Evolutionary conservation across 2,329 filamentous ascomycete genomes (phyloP).

Genomic region (Coniochaeta prunicola): DNA sequence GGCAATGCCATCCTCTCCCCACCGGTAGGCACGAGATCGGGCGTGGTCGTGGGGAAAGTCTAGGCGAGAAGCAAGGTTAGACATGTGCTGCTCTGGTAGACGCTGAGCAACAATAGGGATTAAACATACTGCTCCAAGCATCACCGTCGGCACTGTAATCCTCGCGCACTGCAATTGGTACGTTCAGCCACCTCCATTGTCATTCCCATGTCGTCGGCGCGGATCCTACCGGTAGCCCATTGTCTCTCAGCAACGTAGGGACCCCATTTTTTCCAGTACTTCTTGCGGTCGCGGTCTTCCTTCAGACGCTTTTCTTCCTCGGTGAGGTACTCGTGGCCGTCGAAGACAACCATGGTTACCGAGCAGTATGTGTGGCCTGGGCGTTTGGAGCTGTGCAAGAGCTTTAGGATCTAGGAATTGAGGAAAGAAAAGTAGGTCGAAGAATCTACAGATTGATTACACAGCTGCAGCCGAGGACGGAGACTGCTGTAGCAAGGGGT

Average conservation of each 20-base stretch:
- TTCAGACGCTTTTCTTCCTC: constrained; percentile 86
- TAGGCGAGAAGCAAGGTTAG: constrained; percentile 25
- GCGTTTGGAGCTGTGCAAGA: background rate
- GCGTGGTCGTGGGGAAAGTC: constrained; percentile 94
- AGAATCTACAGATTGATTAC: background rate
- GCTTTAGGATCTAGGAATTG: background rate
- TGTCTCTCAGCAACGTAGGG: constrained; percentile 90
- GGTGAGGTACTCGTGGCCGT: constrained; percentile 79
- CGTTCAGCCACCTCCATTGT: constrained; percentile 8
- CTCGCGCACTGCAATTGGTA: constrained; percentile 60
- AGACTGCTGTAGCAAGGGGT: background rate
- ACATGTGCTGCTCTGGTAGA: background rate
- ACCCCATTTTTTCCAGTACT: constrained; percentile 99
- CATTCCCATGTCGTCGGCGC: background rate
- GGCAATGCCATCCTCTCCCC: constrained; percentile 96
- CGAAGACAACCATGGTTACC: constrained; percentile 85
- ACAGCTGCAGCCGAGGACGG: background rate
- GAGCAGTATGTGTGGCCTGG: background rate
- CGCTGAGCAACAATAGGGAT: background rate
- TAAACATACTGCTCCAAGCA: constrained; percentile 82
- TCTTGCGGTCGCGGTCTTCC: constrained; percentile 72
- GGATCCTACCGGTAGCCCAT: constrained; percentile 76
- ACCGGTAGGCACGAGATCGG: constrained; percentile 79
- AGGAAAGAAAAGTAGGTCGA: background rate
- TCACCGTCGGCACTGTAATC: constrained; percentile 88